Conservation (phyloP, 441 rosid species). For the Populus trichocarpa region DNA sequence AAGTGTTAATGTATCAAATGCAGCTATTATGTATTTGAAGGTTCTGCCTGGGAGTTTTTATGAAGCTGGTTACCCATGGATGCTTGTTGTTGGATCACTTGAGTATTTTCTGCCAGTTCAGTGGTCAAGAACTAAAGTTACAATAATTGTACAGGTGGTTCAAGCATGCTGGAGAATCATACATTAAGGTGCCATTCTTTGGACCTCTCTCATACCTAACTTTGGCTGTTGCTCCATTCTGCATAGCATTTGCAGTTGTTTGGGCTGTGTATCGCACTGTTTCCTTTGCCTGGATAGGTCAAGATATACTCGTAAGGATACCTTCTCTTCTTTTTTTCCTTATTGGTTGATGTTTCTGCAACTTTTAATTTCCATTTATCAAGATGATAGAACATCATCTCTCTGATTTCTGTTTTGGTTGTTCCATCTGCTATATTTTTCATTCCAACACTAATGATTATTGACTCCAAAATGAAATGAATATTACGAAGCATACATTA, state of each 20-base stretch:
- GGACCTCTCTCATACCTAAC: conserved; percentile 90
- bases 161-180: conserved; percentile 66
- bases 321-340: background rate
- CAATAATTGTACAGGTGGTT: conserved; percentile 60
- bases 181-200: conserved; percentile 69
- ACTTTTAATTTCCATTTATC: background rate
- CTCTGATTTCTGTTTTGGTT: conserved; percentile 1
- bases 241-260: conserved; percentile 83
- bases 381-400: background rate
- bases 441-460: background rate
- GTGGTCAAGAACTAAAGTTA: conserved; percentile 7
- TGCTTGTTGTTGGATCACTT: background rate
- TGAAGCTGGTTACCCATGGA: background rate
- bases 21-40: background rate
- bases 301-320: conserved; percentile 87
- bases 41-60: background rate
- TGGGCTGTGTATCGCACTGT: conserved; percentile 69
- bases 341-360: background rate
- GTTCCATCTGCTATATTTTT: background rate
- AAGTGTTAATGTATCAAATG: background rate
- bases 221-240: conserved; percentile 87
- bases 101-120: background rate
- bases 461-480: background rate
- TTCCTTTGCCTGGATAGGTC: conserved; percentile 94
- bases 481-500: conserved; percentile 1